Percentiles rank a stretch among this genome's conserved stretches.
phyloP scores from a whole-genome alignment of 2,329 filamentous ascomycete species.

The Alternaria dauci region DNA sequence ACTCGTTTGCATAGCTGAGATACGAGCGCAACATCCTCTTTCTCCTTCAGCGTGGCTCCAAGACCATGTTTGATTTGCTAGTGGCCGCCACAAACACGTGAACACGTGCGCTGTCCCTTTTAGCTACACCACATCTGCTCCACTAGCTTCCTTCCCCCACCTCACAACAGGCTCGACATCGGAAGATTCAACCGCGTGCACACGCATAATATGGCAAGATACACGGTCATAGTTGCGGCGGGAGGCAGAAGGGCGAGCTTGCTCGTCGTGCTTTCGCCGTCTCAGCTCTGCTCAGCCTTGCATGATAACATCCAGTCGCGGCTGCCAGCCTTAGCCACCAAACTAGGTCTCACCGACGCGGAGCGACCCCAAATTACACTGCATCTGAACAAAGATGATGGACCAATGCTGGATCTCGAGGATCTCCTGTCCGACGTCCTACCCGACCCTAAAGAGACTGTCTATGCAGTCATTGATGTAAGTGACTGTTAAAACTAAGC shows the following conservation, averaged over 20 bases:
- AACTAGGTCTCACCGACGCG: neutral
- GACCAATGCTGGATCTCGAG: neutral
- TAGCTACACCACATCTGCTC: neutral
- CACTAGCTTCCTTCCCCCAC: conserved; percentile 6
- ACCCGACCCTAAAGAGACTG: neutral
- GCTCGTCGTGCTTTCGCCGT: neutral
- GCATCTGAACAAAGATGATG: neutral
- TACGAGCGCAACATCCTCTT: neutral
- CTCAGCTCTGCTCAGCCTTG: neutral
- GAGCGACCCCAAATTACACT: neutral
- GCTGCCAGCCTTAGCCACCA: neutral
- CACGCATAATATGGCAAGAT: neutral
- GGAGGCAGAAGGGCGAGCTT: neutral
- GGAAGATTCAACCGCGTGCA: neutral
- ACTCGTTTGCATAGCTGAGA: no score
- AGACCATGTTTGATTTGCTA: neutral
- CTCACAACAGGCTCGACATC: no score
- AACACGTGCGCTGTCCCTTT: neutral
- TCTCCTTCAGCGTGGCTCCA: neutral
- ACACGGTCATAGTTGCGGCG: neutral
- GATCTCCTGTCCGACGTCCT: neutral
- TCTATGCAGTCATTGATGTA: neutral
- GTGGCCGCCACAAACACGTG: conserved; percentile 1
- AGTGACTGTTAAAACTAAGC: neutral
- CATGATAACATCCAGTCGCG: neutral